Evolutionary conservation across 2,329 filamentous ascomycete species (phyloP), one percentile per base, ranked within the genome.

Genomic region (Camptophora hylomeconis): DNA sequence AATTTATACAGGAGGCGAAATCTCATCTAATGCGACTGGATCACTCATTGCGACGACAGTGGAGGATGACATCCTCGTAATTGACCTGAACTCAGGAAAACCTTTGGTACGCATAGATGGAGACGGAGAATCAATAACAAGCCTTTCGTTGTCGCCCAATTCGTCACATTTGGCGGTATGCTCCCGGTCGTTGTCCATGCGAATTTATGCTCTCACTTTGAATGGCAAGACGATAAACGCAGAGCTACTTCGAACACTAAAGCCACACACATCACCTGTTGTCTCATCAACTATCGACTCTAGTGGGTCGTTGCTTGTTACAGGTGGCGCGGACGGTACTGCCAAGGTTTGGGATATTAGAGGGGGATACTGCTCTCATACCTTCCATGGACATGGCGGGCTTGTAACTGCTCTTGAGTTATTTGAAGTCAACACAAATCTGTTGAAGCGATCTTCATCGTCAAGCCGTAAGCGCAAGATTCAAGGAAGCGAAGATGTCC

Each of bases 321-420:
- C 87, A 10, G 89, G 92, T 38, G 82, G 81, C 26, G 86, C 89
- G 3, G 89, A 98, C 50, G 89, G 89, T 14, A 72, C 80, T 1
- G 81, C 95, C 45, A 98, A 98, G 54, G 77, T 98, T 29, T 98
- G 87, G 87, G 89, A 98, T 56, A 83, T 98, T 35, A 65, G 68
- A 32, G 42, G 77, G 24, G 89, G 89, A 13, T 95, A 80, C 53
- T 75, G 84, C 17, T 98, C 92, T 16, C 89, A 98, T 55, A 93
- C 83, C 1, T 92, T 98, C 54, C 80, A 87, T 43, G 86, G 86
- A 2, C 87, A 92, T 32, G 84, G 84, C 35, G 86, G 89, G 7
- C 69, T 98, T 13, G 72, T 98, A 4, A 93, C 89, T 8, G 83
- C 89, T 0, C 63, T 98, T 11, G 77, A 78, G 45, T 95, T 98